These are phyloP conservation scores for Prunus mongolica DNA, from an alignment of 306 rosid genomes.

Conservation along the genomic window DNA sequence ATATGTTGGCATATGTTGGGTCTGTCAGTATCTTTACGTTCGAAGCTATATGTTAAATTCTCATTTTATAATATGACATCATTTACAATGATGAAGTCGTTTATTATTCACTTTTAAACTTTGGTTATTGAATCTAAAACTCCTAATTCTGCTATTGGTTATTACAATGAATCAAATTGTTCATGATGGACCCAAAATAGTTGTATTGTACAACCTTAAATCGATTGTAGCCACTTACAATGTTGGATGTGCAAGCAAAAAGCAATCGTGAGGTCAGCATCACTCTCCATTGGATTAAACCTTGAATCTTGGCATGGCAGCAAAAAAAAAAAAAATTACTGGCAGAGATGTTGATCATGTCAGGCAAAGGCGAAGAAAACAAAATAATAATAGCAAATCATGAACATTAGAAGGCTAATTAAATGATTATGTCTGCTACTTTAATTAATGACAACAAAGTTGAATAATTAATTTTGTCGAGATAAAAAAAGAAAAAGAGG, in stretches of 20 bases:
- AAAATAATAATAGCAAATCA: background rate
- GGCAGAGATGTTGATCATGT: background rate
- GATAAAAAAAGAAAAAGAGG: no score
- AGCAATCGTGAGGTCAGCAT: background rate
- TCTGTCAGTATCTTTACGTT: no score
- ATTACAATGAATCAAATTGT: background rate
- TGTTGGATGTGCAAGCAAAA: background rate
- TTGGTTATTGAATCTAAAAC: no score
- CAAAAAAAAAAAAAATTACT: background rate
- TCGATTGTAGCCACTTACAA: background rate
- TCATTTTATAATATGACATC: no score
- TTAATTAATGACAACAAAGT: slow-evolving; percentile 10
- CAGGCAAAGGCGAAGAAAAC: background rate
- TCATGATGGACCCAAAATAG: background rate
- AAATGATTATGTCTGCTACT: slow-evolving; percentile 20
- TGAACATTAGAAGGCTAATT: background rate
- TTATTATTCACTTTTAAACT: no score
- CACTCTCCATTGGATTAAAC: background rate
- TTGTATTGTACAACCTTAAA: background rate
- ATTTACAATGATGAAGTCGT: no score
- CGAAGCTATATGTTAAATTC: no score
- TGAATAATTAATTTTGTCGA: background rate
- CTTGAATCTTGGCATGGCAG: background rate
- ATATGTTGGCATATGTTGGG: no score
- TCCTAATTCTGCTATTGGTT: no score